Base-by-base conservation (phyloP, 2,329 filamentous ascomycete species). In the Fusarium liriodendri region DNA sequence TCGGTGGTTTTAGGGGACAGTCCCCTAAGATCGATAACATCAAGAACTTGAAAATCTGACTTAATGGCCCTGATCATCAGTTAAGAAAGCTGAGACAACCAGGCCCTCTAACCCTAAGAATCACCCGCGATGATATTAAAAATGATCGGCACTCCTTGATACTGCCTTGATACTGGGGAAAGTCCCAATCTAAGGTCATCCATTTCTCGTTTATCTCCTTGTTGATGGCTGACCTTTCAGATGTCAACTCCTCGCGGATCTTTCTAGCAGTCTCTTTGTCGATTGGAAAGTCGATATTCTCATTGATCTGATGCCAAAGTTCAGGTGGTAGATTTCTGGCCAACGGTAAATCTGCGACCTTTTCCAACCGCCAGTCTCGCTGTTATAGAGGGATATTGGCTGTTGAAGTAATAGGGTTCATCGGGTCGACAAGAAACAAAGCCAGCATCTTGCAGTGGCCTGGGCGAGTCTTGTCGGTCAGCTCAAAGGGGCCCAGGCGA, bases 391-490 rank as follows among this genome's bases (percentile, higher is more conserved):
- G 66, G 9, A 65, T 66, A 0, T 57, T 70, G 1, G 60, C 32
- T 2, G 37, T 65, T 4, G 57, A 64, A 5, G 65, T 29, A 27
- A 70, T 45, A 1, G 54, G 42, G 13, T 55, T 54, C 0, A 13
- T 18, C 0, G 54, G 54, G n/a, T 69, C 54, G 8, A 70, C 45
- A 2, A 65, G 66, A 29, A 70, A 65, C 0, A 69, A 3, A 1
- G 54, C 54, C 6, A 61, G 60, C 6, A 65, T 70, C 22, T 69
- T 70, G 14, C 65, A 25, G 6, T 69, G 54, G 4, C 67, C 67
- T 0, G 42, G 54, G 4, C 37, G n/a, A 2, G 52, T 32, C 0
- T 42, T 42, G 37, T 70, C 60, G 3, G 13, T 32, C n/a, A 70
- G 6, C 29, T 32, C 37, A 27, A 70, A 65, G 1, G 35, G 35